Conservation (phyloP, 305 asterid genomes). For the Coffea humblotiana region DNA sequence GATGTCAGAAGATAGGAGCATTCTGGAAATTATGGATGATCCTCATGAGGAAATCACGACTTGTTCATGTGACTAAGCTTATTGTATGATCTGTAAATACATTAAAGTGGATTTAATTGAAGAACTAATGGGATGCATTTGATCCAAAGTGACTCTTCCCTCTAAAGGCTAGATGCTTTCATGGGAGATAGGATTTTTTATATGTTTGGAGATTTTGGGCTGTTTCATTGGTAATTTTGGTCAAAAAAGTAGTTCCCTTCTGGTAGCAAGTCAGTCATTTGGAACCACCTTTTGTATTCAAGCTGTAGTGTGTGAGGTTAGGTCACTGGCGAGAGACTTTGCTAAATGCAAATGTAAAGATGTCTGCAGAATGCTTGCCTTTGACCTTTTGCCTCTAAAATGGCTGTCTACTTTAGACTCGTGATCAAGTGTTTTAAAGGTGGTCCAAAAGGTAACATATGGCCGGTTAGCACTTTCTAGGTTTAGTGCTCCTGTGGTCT, state of each 20-base stretch:
- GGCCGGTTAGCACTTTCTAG: not conserved
- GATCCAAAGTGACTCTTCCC: too few relatives aligned
- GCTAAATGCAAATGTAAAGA: not conserved
- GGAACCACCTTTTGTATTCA: not conserved
- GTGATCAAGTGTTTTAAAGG: not conserved
- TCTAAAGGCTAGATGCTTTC: not conserved
- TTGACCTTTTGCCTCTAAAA: not conserved
- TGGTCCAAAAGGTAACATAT: not conserved
- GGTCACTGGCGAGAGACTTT: not conserved
- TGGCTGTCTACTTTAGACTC: not conserved
- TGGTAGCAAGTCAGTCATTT: not conserved
- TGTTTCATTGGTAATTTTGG: not conserved
- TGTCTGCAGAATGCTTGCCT: too few relatives aligned
- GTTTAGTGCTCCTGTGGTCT: not conserved
- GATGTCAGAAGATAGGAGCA: not conserved
- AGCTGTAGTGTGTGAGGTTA: not conserved
- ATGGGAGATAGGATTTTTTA: not conserved
- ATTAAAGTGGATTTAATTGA: not conserved
- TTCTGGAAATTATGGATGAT: not conserved
- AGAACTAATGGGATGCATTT: not conserved
- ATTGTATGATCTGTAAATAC: not conserved
- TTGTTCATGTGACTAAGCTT: not conserved
- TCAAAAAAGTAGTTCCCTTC: not conserved
- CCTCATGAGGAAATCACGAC: not conserved
- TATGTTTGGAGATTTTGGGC: not conserved